Evolutionary conservation across 2,329 filamentous ascomycete species (phyloP).

Genomic region (Graphilbum fragrans): DNA sequence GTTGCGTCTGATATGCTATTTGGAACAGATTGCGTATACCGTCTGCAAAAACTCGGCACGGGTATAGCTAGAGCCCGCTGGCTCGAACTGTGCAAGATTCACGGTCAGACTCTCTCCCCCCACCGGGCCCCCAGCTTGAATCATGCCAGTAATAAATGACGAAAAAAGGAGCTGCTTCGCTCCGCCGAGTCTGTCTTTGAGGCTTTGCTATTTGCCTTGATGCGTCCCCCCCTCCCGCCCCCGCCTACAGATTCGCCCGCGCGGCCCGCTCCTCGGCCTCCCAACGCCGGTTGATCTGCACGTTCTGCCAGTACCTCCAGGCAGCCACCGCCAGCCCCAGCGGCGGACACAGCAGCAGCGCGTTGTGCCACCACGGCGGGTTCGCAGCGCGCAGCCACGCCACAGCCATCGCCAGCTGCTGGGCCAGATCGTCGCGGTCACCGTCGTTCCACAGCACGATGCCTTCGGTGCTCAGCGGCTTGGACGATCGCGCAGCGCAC

Average conservation of each 20-base stretch:
- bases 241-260: conserved; percentile 26
- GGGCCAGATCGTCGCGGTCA: conserved; percentile 54
- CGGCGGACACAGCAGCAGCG: conserved; percentile 56
- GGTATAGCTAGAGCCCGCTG: no score
- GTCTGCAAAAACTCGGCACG: no score
- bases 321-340: conserved; percentile 55
- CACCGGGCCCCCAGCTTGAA: no score
- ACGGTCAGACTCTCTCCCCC: no score
- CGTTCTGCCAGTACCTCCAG: conserved; percentile 64
- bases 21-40: no score
- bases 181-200: neutral
- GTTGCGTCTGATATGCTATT: no score
- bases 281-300: conserved; percentile 60
- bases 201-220: neutral
- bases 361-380: conserved; percentile 75
- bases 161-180: no score
- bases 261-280: conserved; percentile 40
- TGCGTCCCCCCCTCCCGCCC: conserved; percentile 3
- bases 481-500: conserved; percentile 47
- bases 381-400: conserved; percentile 46
- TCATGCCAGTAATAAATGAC: no score
- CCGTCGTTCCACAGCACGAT: conserved; percentile 89
- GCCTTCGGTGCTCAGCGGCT: conserved; percentile 59
- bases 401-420: conserved; percentile 56
- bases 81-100: no score